A percentile compares a stretch with the other conserved stretches of the same genome.
Conservation (phyloP, 1,284 basidiomycete species). For the Melampsora allii-populina region DNA sequence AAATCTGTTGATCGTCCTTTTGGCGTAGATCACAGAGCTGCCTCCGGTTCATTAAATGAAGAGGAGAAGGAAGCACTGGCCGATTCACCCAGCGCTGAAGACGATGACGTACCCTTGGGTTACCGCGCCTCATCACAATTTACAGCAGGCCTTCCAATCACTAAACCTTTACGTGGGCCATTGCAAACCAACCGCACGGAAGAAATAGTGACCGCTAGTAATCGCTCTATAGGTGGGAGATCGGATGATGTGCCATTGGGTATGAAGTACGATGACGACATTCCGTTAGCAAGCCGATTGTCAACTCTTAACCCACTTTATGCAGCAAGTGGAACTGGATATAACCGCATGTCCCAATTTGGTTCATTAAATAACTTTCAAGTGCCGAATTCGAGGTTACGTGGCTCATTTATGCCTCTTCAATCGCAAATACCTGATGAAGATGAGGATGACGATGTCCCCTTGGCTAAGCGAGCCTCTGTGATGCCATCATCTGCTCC, state of each 20-base stretch:
- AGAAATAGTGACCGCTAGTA: slow-evolving; percentile 1
- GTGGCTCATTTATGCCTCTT: not conserved
- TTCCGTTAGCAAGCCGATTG: not conserved
- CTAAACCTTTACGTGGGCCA: not conserved
- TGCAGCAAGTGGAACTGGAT: not conserved
- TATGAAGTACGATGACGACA: slow-evolving; percentile 6
- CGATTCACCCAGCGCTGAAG: slow-evolving; percentile 1
- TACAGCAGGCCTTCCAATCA: not conserved
- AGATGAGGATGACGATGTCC: slow-evolving; percentile 31
- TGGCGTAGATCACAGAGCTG: not conserved
- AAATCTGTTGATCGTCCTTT: not conserved
- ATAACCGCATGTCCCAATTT: not conserved
- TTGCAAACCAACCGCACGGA: not conserved
- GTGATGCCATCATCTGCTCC: not conserved
- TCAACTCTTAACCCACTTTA: slow-evolving; percentile 22
- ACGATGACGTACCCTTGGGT: slow-evolving; percentile 31
- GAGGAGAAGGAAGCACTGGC: not conserved
- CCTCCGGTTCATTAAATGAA: not conserved
- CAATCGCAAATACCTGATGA: slow-evolving; percentile 3
- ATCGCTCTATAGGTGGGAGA: slow-evolving; percentile 11
- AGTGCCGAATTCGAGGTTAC: not conserved
- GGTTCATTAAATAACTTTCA: not conserved
- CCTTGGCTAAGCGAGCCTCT: slow-evolving; percentile 25
- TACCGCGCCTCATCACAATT: slow-evolving; percentile 23
- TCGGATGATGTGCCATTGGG: slow-evolving; percentile 33